phyloP scores from a whole-genome alignment of 1,284 basidiomycete species.

The Ustilago vetiveriae region DNA sequence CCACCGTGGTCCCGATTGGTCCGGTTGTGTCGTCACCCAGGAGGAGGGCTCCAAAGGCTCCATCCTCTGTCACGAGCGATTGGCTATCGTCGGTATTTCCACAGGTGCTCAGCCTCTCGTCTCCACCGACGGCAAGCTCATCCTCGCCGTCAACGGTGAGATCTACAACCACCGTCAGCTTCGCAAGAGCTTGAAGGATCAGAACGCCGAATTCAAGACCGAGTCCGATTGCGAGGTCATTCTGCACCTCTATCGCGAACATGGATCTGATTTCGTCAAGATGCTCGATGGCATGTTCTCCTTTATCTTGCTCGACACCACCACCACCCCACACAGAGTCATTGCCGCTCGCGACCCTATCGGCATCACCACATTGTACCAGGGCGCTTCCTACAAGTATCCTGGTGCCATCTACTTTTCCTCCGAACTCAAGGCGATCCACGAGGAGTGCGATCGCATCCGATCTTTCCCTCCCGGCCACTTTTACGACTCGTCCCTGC shows the following conservation, averaged over 20 bases:
- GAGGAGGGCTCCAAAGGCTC: conserved; percentile 57
- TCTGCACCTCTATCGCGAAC: conserved; percentile 71
- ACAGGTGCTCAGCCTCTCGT: conserved; percentile 95
- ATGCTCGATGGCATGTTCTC: conserved; percentile 98
- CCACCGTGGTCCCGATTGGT: conserved; percentile 67
- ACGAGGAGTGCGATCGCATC: conserved; percentile 92
- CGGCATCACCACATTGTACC: conserved; percentile 97
- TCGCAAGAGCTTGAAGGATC: conserved; percentile 73
- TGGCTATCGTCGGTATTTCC: conserved; percentile 98
- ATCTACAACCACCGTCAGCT: conserved; percentile 97
- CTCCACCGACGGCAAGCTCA: conserved; percentile 83
- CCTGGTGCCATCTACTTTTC: conserved; percentile 91
- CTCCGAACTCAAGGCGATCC: conserved; percentile 92
- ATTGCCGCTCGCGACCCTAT: conserved; percentile 97
- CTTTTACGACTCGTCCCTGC: conserved; percentile 70
- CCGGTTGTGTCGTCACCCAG: conserved; percentile 62
- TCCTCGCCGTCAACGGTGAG: conserved; percentile 96
- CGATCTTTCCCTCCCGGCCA: conserved; percentile 97
- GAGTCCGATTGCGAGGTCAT: conserved; percentile 99
- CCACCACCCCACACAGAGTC: conserved; percentile 84
- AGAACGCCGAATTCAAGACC: conserved; percentile 87
- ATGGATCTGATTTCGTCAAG: conserved; percentile 67
- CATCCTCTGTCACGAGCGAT: conserved; percentile 70
- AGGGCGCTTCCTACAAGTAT: conserved; percentile 86
- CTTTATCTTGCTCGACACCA: conserved; percentile 93